phyloP scores from a whole-genome alignment of 768 basidiomycete species.

The Mycena venus region DNA sequence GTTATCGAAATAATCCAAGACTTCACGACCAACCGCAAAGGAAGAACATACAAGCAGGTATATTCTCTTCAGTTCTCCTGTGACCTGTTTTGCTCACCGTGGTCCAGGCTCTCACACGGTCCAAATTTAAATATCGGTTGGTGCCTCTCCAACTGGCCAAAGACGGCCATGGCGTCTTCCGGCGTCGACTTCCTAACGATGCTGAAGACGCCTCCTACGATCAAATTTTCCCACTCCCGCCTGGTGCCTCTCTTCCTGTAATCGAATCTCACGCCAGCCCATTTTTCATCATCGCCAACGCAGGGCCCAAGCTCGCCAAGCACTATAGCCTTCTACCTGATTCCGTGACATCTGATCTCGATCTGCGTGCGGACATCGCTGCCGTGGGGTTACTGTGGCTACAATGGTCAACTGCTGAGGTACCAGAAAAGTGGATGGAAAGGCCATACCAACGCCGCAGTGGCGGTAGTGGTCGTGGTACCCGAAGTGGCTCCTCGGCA shows the following conservation, averaged over 20 bases:
- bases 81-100: not conserved
- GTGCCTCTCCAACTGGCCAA: not conserved
- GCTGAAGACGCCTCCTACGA: not conserved
- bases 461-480: not conserved
- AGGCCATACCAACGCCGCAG: slow-evolving; percentile 1
- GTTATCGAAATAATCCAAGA: not conserved
- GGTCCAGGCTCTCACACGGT: not conserved
- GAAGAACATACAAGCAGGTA: slow-evolving; percentile 9
- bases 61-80: not conserved
- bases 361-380: not conserved
- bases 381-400: not conserved
- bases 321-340: not conserved
- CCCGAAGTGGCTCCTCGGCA: not conserved
- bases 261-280: not conserved
- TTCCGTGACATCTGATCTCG: not conserved
- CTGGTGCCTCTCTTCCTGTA: not conserved
- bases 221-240: not conserved
- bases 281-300: slow-evolving; percentile 2
- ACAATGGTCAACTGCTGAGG: not conserved
- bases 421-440: not conserved
- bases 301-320: not conserved
- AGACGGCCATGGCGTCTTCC: not conserved
- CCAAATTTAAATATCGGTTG: slow-evolving; percentile 1
- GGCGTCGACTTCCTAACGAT: not conserved
- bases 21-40: not conserved